Base-by-base conservation (phyloP, 1,284 basidiomycete species). In the Inonotus hispidus region DNA sequence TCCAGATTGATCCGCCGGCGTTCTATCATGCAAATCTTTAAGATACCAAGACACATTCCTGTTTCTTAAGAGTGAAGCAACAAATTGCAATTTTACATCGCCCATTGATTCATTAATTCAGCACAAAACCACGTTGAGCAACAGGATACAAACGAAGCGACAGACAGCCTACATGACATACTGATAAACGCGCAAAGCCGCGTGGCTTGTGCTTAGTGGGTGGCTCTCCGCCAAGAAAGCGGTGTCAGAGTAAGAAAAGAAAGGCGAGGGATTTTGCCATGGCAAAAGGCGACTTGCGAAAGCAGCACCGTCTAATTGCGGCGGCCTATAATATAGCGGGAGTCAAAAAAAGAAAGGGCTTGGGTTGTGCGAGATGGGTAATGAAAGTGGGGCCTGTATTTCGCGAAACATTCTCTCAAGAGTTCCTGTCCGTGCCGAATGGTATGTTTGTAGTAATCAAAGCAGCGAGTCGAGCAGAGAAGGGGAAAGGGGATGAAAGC, bases 381-480 rank as follows among this genome's bases (percentile, higher is more conserved):
- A 38, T 23, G 32, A 38, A 50, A 61, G 35, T 38, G 29, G 41
- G 49, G 54, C 32, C 38, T 49, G 46, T 62, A 55, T 62, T 58
- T 62, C 60, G 60, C 60, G 41, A 62, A 61, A 58, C 27, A 56
- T 43, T 49, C 49, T 62, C 60, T 62, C 60, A 56, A 53, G 45
- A 57, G 49, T 62, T 60, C 59, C 53, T 52, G 52, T 62, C 60
- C 56, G 56, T 62, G 60, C 53, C 60, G 55, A 57, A 46, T 60
- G 38, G 21, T 29, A 45, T 45, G 55, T 39, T 55, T 56, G 55
- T n/a, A 35, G 27, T 56, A 45, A 56, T 47, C 41, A 56, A 56
- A 45, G 45, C 41, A 56, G 37, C 37, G 29, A 37, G 52, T 21
- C 52, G 52, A 32, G 53, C 27, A 27, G 19, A 27, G 29, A 52